phyloP scores from a whole-genome alignment of 139 green algal species.

The Tetradesmus lagerheimii region DNA sequence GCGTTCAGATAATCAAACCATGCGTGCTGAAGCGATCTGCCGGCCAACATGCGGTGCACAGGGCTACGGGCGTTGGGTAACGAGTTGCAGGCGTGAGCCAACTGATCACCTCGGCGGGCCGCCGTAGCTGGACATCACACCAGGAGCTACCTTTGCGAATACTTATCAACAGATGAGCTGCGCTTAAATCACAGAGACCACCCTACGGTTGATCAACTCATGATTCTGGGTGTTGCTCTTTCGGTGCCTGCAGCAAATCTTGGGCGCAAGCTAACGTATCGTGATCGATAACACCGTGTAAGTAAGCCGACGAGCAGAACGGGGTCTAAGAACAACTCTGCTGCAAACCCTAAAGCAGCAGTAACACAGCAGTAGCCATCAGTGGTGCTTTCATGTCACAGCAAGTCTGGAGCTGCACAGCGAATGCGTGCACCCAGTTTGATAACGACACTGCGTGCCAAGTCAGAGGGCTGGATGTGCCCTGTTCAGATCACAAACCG shows the following conservation, averaged over 20 bases:
- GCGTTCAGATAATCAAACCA: not conserved
- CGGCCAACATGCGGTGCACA: not conserved
- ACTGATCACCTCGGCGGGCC: not conserved
- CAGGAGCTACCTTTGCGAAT: not conserved
- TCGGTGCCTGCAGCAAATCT: not conserved
- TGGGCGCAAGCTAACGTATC: not conserved
- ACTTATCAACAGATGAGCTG: not conserved
- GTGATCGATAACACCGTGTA: not conserved
- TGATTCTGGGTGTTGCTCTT: not conserved
- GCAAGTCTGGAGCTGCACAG: not conserved
- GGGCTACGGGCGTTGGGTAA: not conserved
- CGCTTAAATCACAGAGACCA: not conserved
- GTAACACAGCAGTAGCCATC: not conserved
- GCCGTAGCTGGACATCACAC: not conserved
- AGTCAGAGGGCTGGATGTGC: too few species aligned
- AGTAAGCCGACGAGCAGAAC: not conserved
- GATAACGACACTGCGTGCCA: too few species aligned
- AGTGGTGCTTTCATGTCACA: not conserved
- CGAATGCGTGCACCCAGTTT: not conserved
- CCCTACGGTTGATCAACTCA: not conserved
- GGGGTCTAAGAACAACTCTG: not conserved
- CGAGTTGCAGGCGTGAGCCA: not conserved
- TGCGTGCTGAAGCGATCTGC: not conserved
- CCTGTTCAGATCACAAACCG: too few species aligned
- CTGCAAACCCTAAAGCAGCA: conserved; percentile 16